A percentile compares a stretch with the other conserved stretches of the same genome.
Conservation (phyloP, 305 asterid genomes). For the Euphrasia arctica region DNA sequence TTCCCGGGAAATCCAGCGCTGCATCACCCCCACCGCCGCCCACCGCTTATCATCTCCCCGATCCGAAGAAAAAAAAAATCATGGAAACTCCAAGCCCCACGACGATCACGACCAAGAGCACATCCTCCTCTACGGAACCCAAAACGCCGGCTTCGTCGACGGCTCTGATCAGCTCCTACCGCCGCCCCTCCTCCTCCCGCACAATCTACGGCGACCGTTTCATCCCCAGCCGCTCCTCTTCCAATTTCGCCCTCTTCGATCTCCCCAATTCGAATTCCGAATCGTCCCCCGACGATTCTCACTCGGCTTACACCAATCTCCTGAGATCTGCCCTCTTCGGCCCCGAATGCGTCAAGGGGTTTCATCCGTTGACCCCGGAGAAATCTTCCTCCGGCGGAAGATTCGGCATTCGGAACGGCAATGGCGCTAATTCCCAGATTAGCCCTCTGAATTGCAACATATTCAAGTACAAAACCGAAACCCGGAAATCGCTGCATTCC, state of each 20-base stretch:
- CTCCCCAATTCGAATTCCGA: constrained; percentile 40
- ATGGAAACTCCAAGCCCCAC: constrained; percentile 39
- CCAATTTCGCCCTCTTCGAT: constrained; percentile 74
- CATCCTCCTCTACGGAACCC: constrained; percentile 25
- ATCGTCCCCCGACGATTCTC: constrained; percentile 48
- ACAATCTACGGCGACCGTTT: constrained; percentile 86
- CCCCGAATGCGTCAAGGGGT: constrained; percentile 45
- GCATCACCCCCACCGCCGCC: constrained; percentile 18
- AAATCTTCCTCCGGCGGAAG: constrained; percentile 35
- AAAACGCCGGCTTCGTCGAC: constrained; percentile 39
- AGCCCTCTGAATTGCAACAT: constrained; percentile 68
- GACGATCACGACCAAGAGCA: not conserved
- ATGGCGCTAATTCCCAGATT: constrained; percentile 32
- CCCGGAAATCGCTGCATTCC: constrained; percentile 51
- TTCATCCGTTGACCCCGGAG: constrained; percentile 59
- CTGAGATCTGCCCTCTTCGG: constrained; percentile 73
- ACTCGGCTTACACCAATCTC: constrained; percentile 57
- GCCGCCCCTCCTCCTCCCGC: constrained; percentile 52
- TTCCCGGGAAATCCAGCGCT: constrained; percentile 26
- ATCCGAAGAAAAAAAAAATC: not conserved
- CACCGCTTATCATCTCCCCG: not conserved
- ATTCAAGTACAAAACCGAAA: constrained; percentile 78
- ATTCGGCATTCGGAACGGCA: constrained; percentile 27
- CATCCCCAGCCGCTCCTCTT: constrained; percentile 76
- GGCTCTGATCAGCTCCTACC: constrained; percentile 35